Evolutionary conservation across 2,329 filamentous ascomycete species (phyloP), one percentile per base, ranked within the genome.

Genomic region (Orbilia oligospora): DNA sequence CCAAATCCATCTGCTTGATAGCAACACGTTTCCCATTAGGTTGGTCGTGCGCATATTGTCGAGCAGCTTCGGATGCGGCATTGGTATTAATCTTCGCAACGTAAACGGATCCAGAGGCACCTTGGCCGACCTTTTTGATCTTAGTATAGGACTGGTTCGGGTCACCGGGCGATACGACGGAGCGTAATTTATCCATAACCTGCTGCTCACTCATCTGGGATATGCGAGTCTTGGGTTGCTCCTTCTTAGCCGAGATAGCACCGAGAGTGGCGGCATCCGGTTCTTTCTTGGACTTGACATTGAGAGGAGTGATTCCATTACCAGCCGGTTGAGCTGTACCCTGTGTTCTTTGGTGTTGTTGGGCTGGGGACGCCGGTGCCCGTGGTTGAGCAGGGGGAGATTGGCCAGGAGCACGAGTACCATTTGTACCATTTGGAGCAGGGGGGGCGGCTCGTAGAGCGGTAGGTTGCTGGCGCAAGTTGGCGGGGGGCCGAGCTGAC

Each of bases 1-100:
- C 93, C 71, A 99, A 89, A 86, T 99, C 96, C 96, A 99, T 99
- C 86, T 99, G 96, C 87, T 99, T 99, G 84, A 99, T 99, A 49
- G 96, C 96, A 80, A 99, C 96, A 84, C 97, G 93, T 63, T 93
- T 93, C 80, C 93, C 90, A 64, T 89, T 88, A 12, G 94, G 94
- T 83, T 97, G 92, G 81, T 91, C 90, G 49, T 79, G 71, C n/a
- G 73, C 71, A 22, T 92, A 90, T 79, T 97, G 88, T 41, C 97
- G 90, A 22, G 95, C 95, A 81, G 93, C 89, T 16, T 88, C 85
- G n/a, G 94, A 97, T n/a, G 90, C 88, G 1, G 95, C 93, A 71
- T 89, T 91, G 83, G 97, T 93, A 85, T 96, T 96, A 80, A 99
- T 93, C 83, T 97, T 96, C 80, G 96, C 96, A 80, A 99, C 95